Evolutionary conservation across 108 stramenopile species (phyloP), one percentile per base, ranked within the genome.

Genomic region (Skeletonema marinoi): DNA sequence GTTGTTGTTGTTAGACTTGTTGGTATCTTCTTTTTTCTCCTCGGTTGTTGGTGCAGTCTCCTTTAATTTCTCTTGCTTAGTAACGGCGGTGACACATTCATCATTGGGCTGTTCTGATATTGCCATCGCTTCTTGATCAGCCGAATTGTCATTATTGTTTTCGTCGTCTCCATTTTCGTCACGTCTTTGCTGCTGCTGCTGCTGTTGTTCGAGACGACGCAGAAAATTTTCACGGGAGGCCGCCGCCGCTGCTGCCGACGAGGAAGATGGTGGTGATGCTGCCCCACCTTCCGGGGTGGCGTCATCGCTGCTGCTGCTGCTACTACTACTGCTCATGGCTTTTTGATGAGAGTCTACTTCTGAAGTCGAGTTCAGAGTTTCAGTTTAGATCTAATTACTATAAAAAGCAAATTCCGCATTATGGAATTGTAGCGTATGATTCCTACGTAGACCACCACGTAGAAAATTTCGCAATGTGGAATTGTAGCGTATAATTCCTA

Each of bases 131-230:
- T 39, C 38, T 39, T 39, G 38, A 9, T 39, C 48, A n/a, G 17
- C 50, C 50, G 50, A 51, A 51, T 51, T 7, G 3, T 19, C 19
- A n/a, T 19, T 51, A n/a, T 19, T 51, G 1, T 19, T 6, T 19
- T 51, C 50, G 17, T 19, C 50, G 17, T 12, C 19, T 51, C 17
- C 6, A 51, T 51, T 19, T 14, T 54, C 48, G 3, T 69, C 50
- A 32, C 17, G 19, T 51, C 19, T 51, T 51, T 51, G 50, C 50
- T 50, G 29, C 54, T 32, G 61, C 10, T 31, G 63, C 19, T 64
- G 63, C 30, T 64, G 64, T 32, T 65, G 64, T 35, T 65, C 73
- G n/a, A 74, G 46, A 14, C 64, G 73, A 74, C 73, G 73, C 4
- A 74, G 31, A 39, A 74, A 74, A n/a, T 54, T 74, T 51, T 74